phyloP scores from a whole-genome alignment of 306 rosid species.

The Trichosanthes truncata region DNA sequence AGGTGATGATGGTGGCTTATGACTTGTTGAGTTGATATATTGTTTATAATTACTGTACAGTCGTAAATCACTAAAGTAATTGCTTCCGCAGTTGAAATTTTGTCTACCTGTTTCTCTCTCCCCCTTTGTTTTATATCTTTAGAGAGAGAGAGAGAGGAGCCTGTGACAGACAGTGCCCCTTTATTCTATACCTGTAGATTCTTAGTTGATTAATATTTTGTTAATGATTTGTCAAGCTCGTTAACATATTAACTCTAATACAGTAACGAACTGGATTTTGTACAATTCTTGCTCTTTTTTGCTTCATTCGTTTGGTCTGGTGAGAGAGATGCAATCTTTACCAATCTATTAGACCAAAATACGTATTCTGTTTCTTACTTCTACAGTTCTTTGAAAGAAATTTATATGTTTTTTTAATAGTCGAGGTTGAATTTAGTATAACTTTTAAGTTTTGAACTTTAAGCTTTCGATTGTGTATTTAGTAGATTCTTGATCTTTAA shows the following conservation, averaged over 20 bases:
- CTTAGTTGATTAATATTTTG: not conserved
- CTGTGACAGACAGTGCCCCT: not conserved
- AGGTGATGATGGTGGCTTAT: slow-evolving; percentile 34
- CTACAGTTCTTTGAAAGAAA: no score
- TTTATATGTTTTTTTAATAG: no score
- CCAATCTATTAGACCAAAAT: no score
- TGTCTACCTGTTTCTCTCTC: not conserved
- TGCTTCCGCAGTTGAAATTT: slow-evolving; percentile 51
- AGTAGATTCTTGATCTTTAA: no score
- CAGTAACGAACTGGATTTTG: no score
- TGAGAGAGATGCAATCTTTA: no score
- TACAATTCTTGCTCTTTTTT: not conserved
- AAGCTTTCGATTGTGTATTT: no score
- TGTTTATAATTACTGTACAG: slow-evolving; percentile 63
- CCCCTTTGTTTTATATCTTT: not conserved
- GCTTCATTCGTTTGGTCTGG: not conserved
- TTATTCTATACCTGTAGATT: not conserved
- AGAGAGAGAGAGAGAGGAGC: not conserved
- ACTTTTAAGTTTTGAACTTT: no score
- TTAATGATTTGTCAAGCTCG: not conserved
- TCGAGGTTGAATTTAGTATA: no score
- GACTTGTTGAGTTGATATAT: slow-evolving; percentile 31
- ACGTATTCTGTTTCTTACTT: no score
- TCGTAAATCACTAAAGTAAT: slow-evolving; percentile 51
- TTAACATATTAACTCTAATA: not conserved